Evolutionary conservation across 1,284 basidiomycete species (phyloP).

Genomic region (Boletus albobrunnescens): DNA sequence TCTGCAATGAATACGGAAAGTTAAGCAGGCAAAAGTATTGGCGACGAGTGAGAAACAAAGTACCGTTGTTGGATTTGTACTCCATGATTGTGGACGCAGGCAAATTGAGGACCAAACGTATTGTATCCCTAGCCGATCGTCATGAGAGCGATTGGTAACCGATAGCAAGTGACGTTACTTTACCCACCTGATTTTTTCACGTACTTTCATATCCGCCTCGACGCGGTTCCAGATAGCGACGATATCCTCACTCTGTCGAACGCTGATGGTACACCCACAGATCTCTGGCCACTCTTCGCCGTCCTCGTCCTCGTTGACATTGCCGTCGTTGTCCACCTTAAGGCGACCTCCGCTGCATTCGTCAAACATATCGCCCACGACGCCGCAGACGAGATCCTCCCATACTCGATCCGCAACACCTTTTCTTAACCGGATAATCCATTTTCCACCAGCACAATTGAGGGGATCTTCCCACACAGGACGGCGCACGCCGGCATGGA

Average conservation of each 20-base stretch:
- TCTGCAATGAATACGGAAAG: slow-evolving; percentile 39
- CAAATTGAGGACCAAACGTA: slow-evolving; percentile 63
- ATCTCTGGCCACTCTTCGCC: slow-evolving; percentile 66
- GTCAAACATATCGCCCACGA: slow-evolving; percentile 78
- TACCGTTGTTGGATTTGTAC: slow-evolving; percentile 83
- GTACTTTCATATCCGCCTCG: slow-evolving; percentile 60
- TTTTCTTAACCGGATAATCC: slow-evolving; percentile 83
- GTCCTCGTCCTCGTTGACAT: slow-evolving; percentile 37
- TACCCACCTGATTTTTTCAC: slow-evolving; percentile 69
- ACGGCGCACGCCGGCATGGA: slow-evolving; percentile 74
- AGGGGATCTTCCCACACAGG: slow-evolving; percentile 91
- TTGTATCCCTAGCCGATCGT: slow-evolving; percentile 52
- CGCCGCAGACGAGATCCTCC: slow-evolving; percentile 76
- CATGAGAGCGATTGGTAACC: slow-evolving; percentile 2
- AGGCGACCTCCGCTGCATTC: slow-evolving; percentile 42
- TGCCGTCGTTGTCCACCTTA: slow-evolving; percentile 27
- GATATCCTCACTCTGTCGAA: slow-evolving; percentile 80
- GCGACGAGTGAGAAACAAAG: slow-evolving; percentile 1
- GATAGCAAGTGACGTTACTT: not conserved
- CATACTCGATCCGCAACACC: slow-evolving; percentile 78
- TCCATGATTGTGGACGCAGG: slow-evolving; percentile 73
- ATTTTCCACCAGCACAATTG: slow-evolving; percentile 85
- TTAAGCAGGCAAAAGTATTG: not conserved
- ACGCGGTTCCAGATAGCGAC: slow-evolving; percentile 75
- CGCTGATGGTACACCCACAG: slow-evolving; percentile 81